These are phyloP conservation scores for Xanthoceras sorbifolium DNA, from an alignment of 345 rosid species.

Conservation along the genomic window DNA sequence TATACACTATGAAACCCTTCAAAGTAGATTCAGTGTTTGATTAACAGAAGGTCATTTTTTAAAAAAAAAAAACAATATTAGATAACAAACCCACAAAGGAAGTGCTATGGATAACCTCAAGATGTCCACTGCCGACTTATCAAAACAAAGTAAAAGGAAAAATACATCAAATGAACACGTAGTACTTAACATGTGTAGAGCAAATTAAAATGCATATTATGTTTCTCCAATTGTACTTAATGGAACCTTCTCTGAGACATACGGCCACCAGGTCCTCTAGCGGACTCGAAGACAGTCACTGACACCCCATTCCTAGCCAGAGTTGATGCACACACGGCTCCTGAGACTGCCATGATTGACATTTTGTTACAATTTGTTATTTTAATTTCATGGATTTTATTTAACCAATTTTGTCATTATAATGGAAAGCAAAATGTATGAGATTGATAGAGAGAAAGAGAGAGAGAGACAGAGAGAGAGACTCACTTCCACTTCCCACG, in stretches of 20 bases:
- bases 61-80: too few relatives aligned
- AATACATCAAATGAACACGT: too few relatives aligned
- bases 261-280: conserved; percentile 87
- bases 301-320: conserved; percentile 69
- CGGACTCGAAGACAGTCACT: conserved; percentile 78
- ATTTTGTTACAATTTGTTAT: not conserved
- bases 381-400: not conserved
- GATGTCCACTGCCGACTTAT: too few relatives aligned
- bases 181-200: too few relatives aligned
- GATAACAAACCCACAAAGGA: too few relatives aligned
- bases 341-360: conserved; percentile 52
- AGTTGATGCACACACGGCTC: conserved; percentile 84
- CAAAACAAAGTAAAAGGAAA: too few relatives aligned
- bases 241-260: conserved; percentile 84
- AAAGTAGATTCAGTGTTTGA: not conserved
- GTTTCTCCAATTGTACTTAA: not conserved
- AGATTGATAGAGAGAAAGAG: not conserved
- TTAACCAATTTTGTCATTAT: not conserved
- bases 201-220: too few relatives aligned
- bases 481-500: conserved; percentile 77
- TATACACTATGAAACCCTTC: not conserved
- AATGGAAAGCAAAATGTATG: not conserved
- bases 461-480: not conserved
- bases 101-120: too few relatives aligned
- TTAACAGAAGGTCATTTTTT: too few relatives aligned